Percentiles rank a stretch among this genome's conserved stretches.
Evolutionary conservation across 2,329 filamentous ascomycete genomes (phyloP).

Genomic region (Penicillium brevicompactum): DNA sequence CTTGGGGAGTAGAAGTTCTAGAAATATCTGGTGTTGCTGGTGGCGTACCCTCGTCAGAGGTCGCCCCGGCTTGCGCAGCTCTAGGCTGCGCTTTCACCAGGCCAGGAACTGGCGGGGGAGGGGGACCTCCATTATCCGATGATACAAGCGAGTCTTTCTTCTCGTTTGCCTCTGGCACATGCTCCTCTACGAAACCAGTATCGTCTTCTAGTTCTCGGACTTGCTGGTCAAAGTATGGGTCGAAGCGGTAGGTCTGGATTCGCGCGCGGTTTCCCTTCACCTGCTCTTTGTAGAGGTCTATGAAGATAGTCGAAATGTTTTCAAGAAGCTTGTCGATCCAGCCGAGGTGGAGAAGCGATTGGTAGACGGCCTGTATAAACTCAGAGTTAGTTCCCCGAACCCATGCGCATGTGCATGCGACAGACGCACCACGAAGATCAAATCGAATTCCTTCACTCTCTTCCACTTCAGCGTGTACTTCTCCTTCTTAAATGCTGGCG

Average conservation of each 20-base stretch:
- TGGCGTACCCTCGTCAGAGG: conserved; percentile 70
- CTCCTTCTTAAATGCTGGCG: conserved; percentile 80
- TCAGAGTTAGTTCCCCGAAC: conserved; percentile 20
- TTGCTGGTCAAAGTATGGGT: conserved; percentile 93
- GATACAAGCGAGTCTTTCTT: conserved; percentile 51
- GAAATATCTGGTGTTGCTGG: conserved; percentile 73
- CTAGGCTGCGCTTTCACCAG: conserved; percentile 54
- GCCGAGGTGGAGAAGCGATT: conserved; percentile 88
- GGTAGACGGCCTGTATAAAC: conserved; percentile 78
- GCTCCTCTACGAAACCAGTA: conserved; percentile 49
- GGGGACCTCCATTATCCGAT: conserved; percentile 53
- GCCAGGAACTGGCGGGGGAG: conserved; percentile 55
- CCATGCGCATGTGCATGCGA: conserved; percentile 7
- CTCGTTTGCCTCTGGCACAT: conserved; percentile 41
- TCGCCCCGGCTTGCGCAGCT: conserved; percentile 45
- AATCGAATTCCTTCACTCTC: conserved; percentile 83
- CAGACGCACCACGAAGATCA: conserved; percentile 85
- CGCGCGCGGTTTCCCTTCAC: conserved; percentile 79
- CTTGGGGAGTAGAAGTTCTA: conserved; percentile 73
- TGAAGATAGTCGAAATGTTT: conserved; percentile 89
- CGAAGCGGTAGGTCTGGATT: conserved; percentile 80
- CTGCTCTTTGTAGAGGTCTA: conserved; percentile 86
- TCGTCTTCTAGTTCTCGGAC: conserved; percentile 68
- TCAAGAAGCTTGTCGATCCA: conserved; percentile 98
- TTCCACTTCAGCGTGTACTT: conserved; percentile 96